Conservation (phyloP, 495 filamentous ascomycete species). For the Xylaria acuta region DNA sequence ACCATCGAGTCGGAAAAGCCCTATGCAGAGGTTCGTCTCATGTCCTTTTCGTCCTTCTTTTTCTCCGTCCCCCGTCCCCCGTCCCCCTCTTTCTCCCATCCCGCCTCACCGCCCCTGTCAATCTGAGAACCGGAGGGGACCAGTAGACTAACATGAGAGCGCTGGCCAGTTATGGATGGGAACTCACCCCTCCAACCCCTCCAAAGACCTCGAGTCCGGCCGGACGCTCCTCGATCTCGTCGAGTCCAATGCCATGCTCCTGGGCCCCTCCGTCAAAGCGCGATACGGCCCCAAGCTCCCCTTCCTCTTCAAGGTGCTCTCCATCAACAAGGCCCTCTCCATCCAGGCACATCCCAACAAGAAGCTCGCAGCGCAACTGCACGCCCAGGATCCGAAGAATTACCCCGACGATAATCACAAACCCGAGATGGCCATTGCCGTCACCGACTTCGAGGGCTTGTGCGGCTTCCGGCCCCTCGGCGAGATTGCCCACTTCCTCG, state of each 20-base stretch:
- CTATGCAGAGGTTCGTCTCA: conserved; percentile 77
- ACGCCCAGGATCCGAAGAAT: conserved; percentile 85
- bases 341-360: conserved; percentile 99
- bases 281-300: conserved; percentile 82
- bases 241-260: conserved; percentile 82
- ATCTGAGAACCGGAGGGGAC: background rate
- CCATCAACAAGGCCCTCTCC: conserved; percentile 89
- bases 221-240: conserved; percentile 89
- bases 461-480: conserved; percentile 90
- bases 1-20: conserved; percentile 80
- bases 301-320: conserved; percentile 97
- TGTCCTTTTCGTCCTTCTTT: no score
- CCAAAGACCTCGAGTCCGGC: conserved; percentile 83
- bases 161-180: conserved; percentile 87
- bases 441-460: conserved; percentile 93
- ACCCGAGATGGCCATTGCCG: conserved; percentile 97
- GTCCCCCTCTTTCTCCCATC: background rate
- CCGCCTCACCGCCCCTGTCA: background rate
- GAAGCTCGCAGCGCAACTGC: conserved; percentile 89
- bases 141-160: conserved; percentile 9
- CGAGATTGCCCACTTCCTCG: conserved; percentile 87
- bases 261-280: conserved; percentile 72
- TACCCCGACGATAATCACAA: conserved; percentile 99
- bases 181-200: conserved; percentile 94
- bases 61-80: background rate